Base-by-base conservation (phyloP, 257 asterid species). In the Petunia axillaris region DNA sequence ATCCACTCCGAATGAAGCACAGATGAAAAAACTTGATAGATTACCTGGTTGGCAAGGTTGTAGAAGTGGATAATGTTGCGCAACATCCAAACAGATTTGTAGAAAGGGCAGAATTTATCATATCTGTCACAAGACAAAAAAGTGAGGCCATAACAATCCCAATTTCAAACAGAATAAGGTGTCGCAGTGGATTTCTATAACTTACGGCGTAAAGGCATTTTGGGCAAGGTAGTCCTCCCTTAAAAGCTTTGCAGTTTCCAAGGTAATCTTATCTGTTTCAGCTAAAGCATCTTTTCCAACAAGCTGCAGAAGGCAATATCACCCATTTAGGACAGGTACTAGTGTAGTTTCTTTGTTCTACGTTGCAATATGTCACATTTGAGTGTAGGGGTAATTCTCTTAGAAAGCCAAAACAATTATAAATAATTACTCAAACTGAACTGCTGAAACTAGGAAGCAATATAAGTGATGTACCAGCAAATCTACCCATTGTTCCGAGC, bases 21-120 rank as follows among this genome's bases (percentile, higher is more conserved):
- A 77, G 46, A 54, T 38, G 6, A 52, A 39, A 9, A 65, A 53
- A 64, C 36, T 41, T 11, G 15, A 76, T 41, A 57, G 50, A 64
- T 79, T 83, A 93, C 99, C 98, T 95, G 99, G 88, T 96, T 96
- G 83, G 99, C 99, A 95, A 94, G 89, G 83, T 89, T 91, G 88
- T 85, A 94, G 91, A 96, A 96, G 89, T 96, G 97, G 87, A 96
- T 91, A 63, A 96, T 96, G 87, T 96, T 96, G 87, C 99, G 98
- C 99, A 96, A 91, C 99, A 96, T 92, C 99, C 99, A 96, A 80
- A 96, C 98, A 8, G 97, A 94, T 91, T 96, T 96, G 91, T 96
- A 96, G 93, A 96, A 96, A 39, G 99, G 99, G 87, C 99, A 96
- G 82, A 79, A 96, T 78, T 96, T 96, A 79, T 96, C 99, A 76